Evolutionary conservation across 2,329 filamentous ascomycete species (phyloP).

Genomic region (Aureobasidium sp.): DNA sequence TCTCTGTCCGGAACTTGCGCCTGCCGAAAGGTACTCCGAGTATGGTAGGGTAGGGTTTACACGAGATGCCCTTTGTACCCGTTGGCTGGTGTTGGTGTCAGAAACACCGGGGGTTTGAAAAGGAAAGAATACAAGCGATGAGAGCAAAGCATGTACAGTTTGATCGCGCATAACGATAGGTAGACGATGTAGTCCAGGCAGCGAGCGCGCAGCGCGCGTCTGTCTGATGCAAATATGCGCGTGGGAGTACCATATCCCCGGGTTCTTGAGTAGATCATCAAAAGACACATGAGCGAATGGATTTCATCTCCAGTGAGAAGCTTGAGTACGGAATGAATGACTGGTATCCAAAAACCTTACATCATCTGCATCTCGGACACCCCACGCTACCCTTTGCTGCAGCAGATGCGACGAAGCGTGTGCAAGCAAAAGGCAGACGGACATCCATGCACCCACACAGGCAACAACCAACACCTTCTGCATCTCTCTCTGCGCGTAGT

Average conservation of each 20-base stretch:
- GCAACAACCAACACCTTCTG: constrained; percentile 3
- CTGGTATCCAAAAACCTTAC: not conserved
- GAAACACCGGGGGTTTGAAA: too few relatives aligned
- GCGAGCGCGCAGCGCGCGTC: too few relatives aligned
- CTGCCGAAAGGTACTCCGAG: too few relatives aligned
- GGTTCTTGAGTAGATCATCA: not conserved
- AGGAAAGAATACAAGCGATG: not conserved
- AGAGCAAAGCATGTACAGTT: not conserved
- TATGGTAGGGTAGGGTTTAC: not conserved
- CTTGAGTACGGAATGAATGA: not conserved
- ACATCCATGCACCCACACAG: too few relatives aligned
- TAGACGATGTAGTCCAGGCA: too few relatives aligned
- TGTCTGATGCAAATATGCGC: not conserved
- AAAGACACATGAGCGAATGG: not conserved
- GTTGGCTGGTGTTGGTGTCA: not conserved
- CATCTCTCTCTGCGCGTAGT: not conserved
- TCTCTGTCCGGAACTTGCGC: not conserved
- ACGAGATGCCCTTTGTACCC: not conserved
- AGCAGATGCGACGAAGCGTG: not conserved
- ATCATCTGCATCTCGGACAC: not conserved
- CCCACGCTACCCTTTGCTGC: not conserved
- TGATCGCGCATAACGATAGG: not conserved
- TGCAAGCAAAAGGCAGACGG: not conserved
- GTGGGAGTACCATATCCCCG: not conserved
- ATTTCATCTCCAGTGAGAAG: not conserved